phyloP scores from a whole-genome alignment of 352 stramenopile genomes.

The Labyrinthula sp. region DNA sequence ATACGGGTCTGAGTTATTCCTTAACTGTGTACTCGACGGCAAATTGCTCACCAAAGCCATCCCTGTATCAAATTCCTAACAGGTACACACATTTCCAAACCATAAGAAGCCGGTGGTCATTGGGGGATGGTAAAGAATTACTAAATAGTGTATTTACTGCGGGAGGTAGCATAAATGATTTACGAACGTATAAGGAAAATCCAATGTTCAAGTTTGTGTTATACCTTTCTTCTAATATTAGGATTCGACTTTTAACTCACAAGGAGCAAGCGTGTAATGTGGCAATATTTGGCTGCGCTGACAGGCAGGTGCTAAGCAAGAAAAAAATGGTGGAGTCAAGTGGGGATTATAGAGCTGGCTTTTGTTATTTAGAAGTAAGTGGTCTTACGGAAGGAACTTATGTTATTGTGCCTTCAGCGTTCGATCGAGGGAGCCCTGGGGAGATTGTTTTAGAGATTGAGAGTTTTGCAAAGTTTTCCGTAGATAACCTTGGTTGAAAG shows the following conservation, averaged over 20 bases:
- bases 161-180: slow-evolving; percentile 9
- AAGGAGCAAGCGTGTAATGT: slow-evolving; percentile 14
- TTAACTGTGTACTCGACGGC: slow-evolving; percentile 55
- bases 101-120: slow-evolving; percentile 5
- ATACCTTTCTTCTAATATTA: too few species aligned
- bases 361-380: slow-evolving; percentile 24
- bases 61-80: slow-evolving; percentile 1
- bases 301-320: too few species aligned
- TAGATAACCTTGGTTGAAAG: too few species aligned
- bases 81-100: slow-evolving; percentile 2
- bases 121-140: too few species aligned
- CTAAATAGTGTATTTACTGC: too few species aligned
- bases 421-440: too few species aligned
- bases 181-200: too few species aligned
- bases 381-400: too few species aligned
- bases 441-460: too few species aligned
- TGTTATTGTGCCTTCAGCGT: too few species aligned
- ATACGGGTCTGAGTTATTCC: too few species aligned
- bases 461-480: too few species aligned
- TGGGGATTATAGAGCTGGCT: slow-evolving; percentile 12
- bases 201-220: neutral
- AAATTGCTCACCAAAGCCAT: slow-evolving; percentile 18
- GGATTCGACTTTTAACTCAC: slow-evolving; percentile 1
- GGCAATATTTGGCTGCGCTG: slow-evolving; percentile 9
- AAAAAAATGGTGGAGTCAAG: slow-evolving; percentile 1